Base-by-base conservation (phyloP, 106 monocot genomes). In the Dioscorea zingiberensis region DNA sequence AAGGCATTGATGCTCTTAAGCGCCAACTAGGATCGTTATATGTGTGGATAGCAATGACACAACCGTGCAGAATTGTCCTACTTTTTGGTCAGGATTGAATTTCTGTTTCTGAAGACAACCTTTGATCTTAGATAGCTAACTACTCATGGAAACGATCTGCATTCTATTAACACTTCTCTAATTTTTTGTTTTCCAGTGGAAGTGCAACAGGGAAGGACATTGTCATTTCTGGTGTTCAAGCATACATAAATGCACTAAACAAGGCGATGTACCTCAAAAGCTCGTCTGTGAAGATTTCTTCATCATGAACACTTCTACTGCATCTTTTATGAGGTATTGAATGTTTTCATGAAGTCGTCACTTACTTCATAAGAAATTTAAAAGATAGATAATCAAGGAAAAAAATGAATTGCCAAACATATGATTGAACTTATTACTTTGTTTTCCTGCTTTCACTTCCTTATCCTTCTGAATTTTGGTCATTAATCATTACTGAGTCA, bases 191-290 rank as follows among this genome's bases (percentile, higher is more conserved):
- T 13, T 27, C 4, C 60, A 60, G 60, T 32, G 60, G 60, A 9
- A 60, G 7, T 60, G 60, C 26, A 60, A 29, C 60, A 28, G 60
- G 60, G 17, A 60, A 58, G 0, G 60, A 60, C 27, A 29, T 29
- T 29, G 28, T 29, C 15, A 0, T 32, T 60, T 8, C 60, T 0
- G 27, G 60, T 26, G 60, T 32, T 28, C 11, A 28, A 16, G 27
- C 60, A 8, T 58, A 58, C 15, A 16, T 60, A 60, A 13, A 32
- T 32, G 60, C 60, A 2, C 15, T 60, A 60, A 60, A 60, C 18
- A 29, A n/a, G 28, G 28, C 28, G 13, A 16, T 60, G 28, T 10
- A 17, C 17, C 28, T 56, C 22, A 23, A 21, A 23, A 10, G 3
- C 4, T 21, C 6, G 11, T 56, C 21, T 21, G 13, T 19, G 4